Base-by-base conservation (phyloP, 345 rosid species). In the Eucalyptus urophylla region DNA sequence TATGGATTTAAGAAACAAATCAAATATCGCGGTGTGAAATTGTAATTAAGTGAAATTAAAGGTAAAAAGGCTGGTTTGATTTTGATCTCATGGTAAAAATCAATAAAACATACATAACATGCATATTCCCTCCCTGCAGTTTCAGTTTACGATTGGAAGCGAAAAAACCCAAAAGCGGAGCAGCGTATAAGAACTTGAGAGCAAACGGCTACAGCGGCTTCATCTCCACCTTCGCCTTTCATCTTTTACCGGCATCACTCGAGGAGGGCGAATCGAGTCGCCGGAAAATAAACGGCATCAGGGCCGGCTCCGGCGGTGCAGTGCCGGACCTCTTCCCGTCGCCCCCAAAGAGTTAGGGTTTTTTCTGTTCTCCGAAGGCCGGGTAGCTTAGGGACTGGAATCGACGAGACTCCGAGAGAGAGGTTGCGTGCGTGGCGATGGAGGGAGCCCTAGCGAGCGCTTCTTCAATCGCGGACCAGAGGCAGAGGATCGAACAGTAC, bases 401-500 rank as follows among this genome's bases (percentile, higher is more conserved):
- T 69, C 43, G 80, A 33, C 43, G 80, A 31, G 80, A 69, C 80
- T 31, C 80, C 43, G 12, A 15, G 80, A 16, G 40, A 31, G 24
- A 31, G 80, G 80, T 69, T 33, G 87, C 80, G 27, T 40, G 27
- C 33, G 76, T n/a, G 90, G 91, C 87, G 69, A 98, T 98, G 99
- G 97, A 97, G 86, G 93, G 94, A 89, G 97, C 97, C 53, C 94
- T 97, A 87, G 94, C 93, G 43, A 93, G 89, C 91, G 99, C 99
- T 65, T 92, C 99, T 31, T 92, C 95, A 76, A 95, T 98, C 90
- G 80, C 92, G 6, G 99, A 98, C 92, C 99, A 97, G 95, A 97
- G 99, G 93, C 98, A 95, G 92, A 98, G 96, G 95, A 98, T 98
- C 93, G 99, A 98, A 91, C 99, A 97, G 94, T 98, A 98, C 94